Percentiles rank a stretch among this genome's conserved stretches.
Evolutionary conservation across 768 basidiomycete species (phyloP).

Genomic region (Cubamyces lactineus): DNA sequence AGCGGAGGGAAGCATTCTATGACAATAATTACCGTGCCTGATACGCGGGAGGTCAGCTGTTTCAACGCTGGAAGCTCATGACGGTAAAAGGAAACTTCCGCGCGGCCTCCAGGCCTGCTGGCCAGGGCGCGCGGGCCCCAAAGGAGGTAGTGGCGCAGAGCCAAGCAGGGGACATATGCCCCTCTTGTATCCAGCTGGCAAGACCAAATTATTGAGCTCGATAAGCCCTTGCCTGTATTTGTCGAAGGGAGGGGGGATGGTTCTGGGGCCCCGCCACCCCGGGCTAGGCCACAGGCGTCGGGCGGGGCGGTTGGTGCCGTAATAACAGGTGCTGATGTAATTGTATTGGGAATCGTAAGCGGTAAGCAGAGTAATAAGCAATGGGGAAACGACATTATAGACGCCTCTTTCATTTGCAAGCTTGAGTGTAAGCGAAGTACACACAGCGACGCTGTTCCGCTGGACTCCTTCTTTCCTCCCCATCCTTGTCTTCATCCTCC

Average conservation of each 20-base stretch:
- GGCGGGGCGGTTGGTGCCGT: neutral
- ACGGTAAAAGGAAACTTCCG: conserved; percentile 5
- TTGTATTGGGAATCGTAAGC: neutral
- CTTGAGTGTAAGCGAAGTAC: conserved; percentile 18
- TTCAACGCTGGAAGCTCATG: neutral
- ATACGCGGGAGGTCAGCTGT: conserved; percentile 14
- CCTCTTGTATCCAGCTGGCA: neutral
- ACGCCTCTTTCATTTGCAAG: conserved; percentile 21
- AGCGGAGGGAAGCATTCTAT: neutral
- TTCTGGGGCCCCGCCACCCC: conserved; percentile 2
- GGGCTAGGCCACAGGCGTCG: conserved; percentile 9
- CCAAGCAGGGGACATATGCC: neutral
- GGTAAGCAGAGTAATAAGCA: conserved; percentile 13
- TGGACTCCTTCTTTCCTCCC: conserved; percentile 15
- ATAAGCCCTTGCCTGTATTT: neutral
- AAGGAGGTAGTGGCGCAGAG: neutral
- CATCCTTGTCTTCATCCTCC: conserved; percentile 6
- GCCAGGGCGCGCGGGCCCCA: neutral
- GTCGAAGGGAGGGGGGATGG: neutral
- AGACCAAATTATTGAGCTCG: neutral
- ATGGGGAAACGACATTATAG: neutral
- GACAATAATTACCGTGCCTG: conserved; percentile 21
- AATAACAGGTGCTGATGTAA: conserved; percentile 19
- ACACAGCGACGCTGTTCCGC: conserved; percentile 22
- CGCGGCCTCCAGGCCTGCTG: neutral